Evolutionary conservation across 495 filamentous ascomycete genomes (phyloP).

Genomic region (Daldinia decipiens): DNA sequence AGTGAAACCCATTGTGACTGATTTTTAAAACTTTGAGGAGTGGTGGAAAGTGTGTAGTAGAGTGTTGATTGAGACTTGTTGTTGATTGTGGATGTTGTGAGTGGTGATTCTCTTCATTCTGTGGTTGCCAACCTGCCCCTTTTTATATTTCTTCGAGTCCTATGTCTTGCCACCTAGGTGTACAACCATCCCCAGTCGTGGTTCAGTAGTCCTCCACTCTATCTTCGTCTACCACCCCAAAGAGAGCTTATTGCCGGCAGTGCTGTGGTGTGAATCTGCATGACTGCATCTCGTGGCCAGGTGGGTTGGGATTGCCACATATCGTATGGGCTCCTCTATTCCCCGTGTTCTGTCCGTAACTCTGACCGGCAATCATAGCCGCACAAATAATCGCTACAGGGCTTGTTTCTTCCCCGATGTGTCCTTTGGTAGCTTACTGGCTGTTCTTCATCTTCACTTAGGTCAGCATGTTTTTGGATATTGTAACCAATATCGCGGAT

Average conservation of each 20-base stretch:
- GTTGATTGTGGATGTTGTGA: conserved; percentile 21
- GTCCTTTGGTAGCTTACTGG: conserved; percentile 15
- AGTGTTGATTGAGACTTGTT: conserved; percentile 13
- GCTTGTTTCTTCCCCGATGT: background rate
- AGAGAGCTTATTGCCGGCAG: conserved; percentile 20
- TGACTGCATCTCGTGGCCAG: conserved; percentile 31
- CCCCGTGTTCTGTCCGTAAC: background rate
- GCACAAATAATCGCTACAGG: background rate
- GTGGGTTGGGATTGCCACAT: conserved; percentile 10
- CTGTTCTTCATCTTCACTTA: background rate
- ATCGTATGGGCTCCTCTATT: background rate
- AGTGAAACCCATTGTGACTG: conserved; percentile 40
- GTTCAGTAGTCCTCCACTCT: background rate
- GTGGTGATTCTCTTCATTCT: conserved; percentile 24
- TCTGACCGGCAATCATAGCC: background rate
- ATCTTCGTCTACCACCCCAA: background rate
- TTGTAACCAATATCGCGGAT: conserved; percentile 15
- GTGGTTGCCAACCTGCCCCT: conserved; percentile 4
- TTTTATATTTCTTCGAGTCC: conserved; percentile 24
- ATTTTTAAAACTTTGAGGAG: background rate
- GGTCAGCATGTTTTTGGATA: background rate
- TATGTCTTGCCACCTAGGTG: background rate
- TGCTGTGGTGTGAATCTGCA: conserved; percentile 3
- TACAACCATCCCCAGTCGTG: background rate
- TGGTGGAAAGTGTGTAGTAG: background rate